Base-by-base conservation (phyloP, 208 protist genomes). In the Trypanosoma melophagium region DNA sequence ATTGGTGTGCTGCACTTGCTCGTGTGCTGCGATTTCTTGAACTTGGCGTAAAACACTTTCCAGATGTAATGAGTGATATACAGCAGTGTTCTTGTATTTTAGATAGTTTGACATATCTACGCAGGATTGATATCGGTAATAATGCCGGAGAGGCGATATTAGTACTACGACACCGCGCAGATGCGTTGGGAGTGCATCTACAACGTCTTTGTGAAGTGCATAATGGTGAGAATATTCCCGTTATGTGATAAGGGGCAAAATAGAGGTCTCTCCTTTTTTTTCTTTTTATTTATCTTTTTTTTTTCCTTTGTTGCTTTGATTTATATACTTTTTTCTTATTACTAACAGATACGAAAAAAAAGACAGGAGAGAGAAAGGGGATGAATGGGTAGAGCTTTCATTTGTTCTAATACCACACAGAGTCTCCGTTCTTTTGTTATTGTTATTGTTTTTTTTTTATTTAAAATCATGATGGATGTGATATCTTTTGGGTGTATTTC, bases 1-100 rank as follows among this genome's bases (percentile, higher is more conserved):
- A 66, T 0, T 55, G 60, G 52, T 66, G 60, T 50, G 44, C 60
- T 19, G 58, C 53, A 24, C 12, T 61, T 8, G 22, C 57, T 17
- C 53, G 69, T 12, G 61, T 68, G 41, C 14, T 74, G 22, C 52
- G 69, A 8, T 74, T 74, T 58, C 13, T 68, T 47, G 69, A 74
- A 16, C 55, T 74, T 40, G 61, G 69, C 16, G 10, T 68, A 24
- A 59, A 61, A 19, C 47, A 74, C 55, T 74, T 74, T 64, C 47
- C 69, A 14, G 61, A 74, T 38, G 69, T 74, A 22, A 28, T 74
- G 1, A 22, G 17, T 4, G 42, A 47, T 25, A 74, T 54, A 64
- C 14, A 44, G 19, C 54, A 58, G 5, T 53, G 38, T 3, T 45
- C 69, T 7, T 21, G 10, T 14, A 9, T 74, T 2, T n/a, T 31